Conservation (phyloP, 2,329 filamentous ascomycete genomes). For the Aspergillus terreus region DNA sequence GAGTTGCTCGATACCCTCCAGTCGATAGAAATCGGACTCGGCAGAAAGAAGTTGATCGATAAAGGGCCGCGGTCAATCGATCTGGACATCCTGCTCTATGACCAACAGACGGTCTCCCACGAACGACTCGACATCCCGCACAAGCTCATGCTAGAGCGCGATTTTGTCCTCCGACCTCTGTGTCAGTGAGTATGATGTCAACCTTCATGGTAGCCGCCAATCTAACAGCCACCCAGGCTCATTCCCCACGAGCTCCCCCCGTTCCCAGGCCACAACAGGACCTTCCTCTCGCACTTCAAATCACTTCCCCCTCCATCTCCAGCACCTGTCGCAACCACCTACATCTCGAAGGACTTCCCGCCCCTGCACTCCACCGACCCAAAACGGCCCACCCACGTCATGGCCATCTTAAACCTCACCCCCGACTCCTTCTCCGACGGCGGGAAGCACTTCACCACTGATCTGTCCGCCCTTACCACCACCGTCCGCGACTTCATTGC, state of each 20-base stretch:
- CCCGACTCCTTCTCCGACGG: slow-evolving; percentile 97
- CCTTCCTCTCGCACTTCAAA: slow-evolving; percentile 34
- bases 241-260: slow-evolving; percentile 39
- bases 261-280: slow-evolving; percentile 20
- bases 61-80: slow-evolving; percentile 96
- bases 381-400: slow-evolving; percentile 66
- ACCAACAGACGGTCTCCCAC: slow-evolving; percentile 60
- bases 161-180: slow-evolving; percentile 87
- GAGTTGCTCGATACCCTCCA: slow-evolving; percentile 77
- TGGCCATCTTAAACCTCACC: slow-evolving; percentile 93
- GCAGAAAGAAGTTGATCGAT: slow-evolving; percentile 78
- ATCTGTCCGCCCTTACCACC: slow-evolving; percentile 49
- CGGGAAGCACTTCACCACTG: slow-evolving; percentile 56
- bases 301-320: slow-evolving; percentile 32
- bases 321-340: slow-evolving; percentile 36
- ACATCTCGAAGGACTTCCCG: slow-evolving; percentile 37
- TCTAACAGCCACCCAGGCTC: slow-evolving; percentile 27
- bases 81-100: slow-evolving; percentile 85
- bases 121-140: slow-evolving; percentile 82
- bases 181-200: slow-evolving; percentile 43
- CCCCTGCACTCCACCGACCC: slow-evolving; percentile 57
- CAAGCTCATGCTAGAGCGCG: slow-evolving; percentile 77
- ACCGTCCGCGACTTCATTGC: slow-evolving; percentile 62
- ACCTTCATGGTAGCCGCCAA: not conserved
- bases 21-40: slow-evolving; percentile 74